Percentiles rank a stretch among this genome's conserved stretches.
phyloP scores from a whole-genome alignment of 2,329 filamentous ascomycete species.

The Diaporthe citrichinensis region DNA sequence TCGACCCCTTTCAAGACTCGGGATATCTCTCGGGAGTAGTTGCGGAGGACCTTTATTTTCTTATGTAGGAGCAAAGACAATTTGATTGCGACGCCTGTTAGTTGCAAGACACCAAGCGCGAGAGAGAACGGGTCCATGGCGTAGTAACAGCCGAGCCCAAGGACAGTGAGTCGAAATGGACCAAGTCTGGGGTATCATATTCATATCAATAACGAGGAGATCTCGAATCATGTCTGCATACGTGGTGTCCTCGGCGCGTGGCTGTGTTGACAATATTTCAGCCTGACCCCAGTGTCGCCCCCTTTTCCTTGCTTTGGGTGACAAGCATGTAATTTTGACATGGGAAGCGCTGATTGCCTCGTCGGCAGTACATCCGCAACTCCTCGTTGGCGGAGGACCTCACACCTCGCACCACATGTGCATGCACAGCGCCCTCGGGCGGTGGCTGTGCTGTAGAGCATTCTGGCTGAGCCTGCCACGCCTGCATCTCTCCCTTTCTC shows the following conservation, averaged over 20 bases:
- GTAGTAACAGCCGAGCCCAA: not conserved
- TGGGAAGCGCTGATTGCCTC: not conserved
- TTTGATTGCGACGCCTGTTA: conserved; percentile 13
- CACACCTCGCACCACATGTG: not conserved
- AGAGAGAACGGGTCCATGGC: conserved; percentile 36
- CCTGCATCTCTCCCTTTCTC: no score
- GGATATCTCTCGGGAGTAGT: conserved; percentile 15
- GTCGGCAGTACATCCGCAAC: no score
- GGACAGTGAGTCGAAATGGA: not conserved
- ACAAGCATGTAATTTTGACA: no score
- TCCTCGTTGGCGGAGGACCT: no score
- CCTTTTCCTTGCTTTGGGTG: no score
- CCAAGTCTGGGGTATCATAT: not conserved
- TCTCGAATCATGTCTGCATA: not conserved
- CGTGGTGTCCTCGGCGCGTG: no score
- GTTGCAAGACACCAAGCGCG: conserved; percentile 3
- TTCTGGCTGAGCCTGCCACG: not conserved
- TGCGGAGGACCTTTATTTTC: conserved; percentile 28
- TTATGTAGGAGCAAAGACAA: not conserved
- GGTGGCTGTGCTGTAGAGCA: not conserved
- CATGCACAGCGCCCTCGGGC: not conserved
- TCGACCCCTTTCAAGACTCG: not conserved
- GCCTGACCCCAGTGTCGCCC: no score
- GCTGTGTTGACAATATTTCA: no score
- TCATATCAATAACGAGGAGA: not conserved